Evolutionary conservation across 768 basidiomycete genomes (phyloP).

Genomic region (Coprinopsis sp.): DNA sequence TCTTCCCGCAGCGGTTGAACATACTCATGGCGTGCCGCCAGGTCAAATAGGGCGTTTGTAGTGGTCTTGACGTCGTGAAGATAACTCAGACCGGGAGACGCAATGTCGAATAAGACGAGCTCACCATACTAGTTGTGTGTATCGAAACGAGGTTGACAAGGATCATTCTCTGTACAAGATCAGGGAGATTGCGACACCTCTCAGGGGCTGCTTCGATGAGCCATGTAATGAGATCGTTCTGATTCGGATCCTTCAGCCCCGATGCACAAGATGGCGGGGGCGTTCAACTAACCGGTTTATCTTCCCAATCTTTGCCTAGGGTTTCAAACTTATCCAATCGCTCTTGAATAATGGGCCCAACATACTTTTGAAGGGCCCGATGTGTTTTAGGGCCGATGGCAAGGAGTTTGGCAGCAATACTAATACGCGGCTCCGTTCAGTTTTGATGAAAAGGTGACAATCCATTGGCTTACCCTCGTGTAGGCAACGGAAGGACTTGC

Average conservation of each 20-base stretch:
- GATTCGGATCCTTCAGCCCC: not conserved
- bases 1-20: constrained; percentile 28
- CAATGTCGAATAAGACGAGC: not conserved
- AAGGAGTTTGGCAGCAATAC: no score
- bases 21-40: constrained; percentile 28
- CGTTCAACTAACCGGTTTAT: constrained; percentile 25
- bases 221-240: constrained; percentile 47
- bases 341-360: constrained; percentile 26
- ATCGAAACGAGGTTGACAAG: constrained; percentile 34
- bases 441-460: no score
- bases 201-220: constrained; percentile 34
- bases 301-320: constrained; percentile 25
- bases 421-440: not conserved
- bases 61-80: constrained; percentile 12
- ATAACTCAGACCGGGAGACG: constrained; percentile 1
- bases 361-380: not conserved
- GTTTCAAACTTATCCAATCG: constrained; percentile 23
- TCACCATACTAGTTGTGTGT: constrained; percentile 36
- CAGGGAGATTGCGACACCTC: constrained; percentile 24
- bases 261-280: not conserved
- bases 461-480: not conserved
- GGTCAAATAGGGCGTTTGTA: constrained; percentile 25
- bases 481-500: not conserved
- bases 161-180: constrained; percentile 22
- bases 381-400: no score